Evolutionary conservation across 129 eudicot genomes (phyloP), one percentile per base, ranked within the genome.

Genomic region (Flaveria robusta): DNA sequence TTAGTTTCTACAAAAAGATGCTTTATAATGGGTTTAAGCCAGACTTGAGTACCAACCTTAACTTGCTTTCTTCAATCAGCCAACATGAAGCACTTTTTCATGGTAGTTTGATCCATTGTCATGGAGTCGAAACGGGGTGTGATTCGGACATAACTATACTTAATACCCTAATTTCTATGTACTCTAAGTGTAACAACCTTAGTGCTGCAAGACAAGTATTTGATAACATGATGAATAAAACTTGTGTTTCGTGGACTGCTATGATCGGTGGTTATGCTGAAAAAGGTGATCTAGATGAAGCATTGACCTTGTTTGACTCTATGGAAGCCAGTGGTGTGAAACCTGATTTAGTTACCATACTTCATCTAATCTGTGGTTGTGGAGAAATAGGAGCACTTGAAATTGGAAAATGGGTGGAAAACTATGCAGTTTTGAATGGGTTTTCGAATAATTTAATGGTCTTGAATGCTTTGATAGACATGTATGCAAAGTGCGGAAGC

Each of bases 261-360:
- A 88, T 93, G 83, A 88, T 93, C 19, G 89, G 92, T 71, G 90
- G 91, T 62, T 90, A 93, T 75, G 84, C 96, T 56, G 89, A 84
- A 72, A 88, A 67, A 63, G 98, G 98, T 27, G 80, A 88, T 54
- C 62, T 88, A 39, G 87, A 86, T 0, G 85, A 82, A 74, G 96
- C 91, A 7, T 63, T 83, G 51, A 16, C 81, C 47, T 71, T 93
- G 82, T 93, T 93, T 78, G 81, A 76, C 31, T 59, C 77, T 18
- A 90, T 90, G 98, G 86, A 90, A 79, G 87, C 82, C 45, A 50
- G 66, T 9, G 92, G 88, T 7, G 84, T 80, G 81, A 87, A 87
- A 84, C 96, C 94, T 60, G 98, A 92, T 82, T 66, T 80, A 71
- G 94, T 92, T 62, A 92, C 96, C 7, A 60, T 88, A 27, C 72